A percentile compares a stretch with the other conserved stretches of the same genome.
Conservation (phyloP, 2,329 filamentous ascomycete species). For the Rutstroemia sp. region DNA sequence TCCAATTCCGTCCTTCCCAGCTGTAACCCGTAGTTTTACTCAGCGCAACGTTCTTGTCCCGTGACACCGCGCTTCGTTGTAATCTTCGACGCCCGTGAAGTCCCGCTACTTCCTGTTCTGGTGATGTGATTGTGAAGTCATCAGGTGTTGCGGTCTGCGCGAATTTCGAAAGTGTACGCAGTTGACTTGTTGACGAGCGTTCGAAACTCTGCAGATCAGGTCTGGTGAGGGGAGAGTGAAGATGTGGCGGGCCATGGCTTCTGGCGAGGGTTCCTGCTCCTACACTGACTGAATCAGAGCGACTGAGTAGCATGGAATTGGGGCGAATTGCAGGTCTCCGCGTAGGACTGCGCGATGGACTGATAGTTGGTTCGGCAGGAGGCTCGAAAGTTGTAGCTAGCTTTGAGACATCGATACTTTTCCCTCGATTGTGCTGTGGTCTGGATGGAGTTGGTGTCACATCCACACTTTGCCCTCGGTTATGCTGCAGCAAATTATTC, state of each 20-base stretch:
- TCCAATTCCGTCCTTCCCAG: conserved; percentile 88
- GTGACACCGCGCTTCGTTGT: conserved; percentile 52
- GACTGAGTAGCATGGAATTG: conserved; percentile 54
- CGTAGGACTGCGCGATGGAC: conserved; percentile 6
- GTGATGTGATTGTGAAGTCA: conserved; percentile 71
- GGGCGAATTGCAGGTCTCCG: conserved; percentile 34
- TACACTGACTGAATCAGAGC: conserved; percentile 43
- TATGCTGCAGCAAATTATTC: conserved; percentile 37
- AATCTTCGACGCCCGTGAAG: conserved; percentile 76
- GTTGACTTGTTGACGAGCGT: conserved; percentile 81
- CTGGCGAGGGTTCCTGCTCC: conserved; percentile 11
- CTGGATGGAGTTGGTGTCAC: conserved; percentile 44
- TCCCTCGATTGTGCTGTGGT: conserved; percentile 26
- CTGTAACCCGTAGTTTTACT: conserved; percentile 49
- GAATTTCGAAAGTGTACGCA: conserved; percentile 78
- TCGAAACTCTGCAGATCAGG: conserved; percentile 77
- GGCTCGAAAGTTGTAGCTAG: conserved; percentile 8
- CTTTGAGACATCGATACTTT: conserved; percentile 12
- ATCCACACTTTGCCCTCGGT: conserved; percentile 51
- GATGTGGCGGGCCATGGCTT: conserved; percentile 15
- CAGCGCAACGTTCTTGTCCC: conserved; percentile 35
- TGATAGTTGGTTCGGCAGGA: background rate
- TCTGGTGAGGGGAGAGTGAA: conserved; percentile 44
- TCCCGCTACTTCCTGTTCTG: conserved; percentile 80
- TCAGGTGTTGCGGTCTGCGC: conserved; percentile 68